phyloP scores from a whole-genome alignment of 495 filamentous ascomycete species.

The Penicillium crystallinum region DNA sequence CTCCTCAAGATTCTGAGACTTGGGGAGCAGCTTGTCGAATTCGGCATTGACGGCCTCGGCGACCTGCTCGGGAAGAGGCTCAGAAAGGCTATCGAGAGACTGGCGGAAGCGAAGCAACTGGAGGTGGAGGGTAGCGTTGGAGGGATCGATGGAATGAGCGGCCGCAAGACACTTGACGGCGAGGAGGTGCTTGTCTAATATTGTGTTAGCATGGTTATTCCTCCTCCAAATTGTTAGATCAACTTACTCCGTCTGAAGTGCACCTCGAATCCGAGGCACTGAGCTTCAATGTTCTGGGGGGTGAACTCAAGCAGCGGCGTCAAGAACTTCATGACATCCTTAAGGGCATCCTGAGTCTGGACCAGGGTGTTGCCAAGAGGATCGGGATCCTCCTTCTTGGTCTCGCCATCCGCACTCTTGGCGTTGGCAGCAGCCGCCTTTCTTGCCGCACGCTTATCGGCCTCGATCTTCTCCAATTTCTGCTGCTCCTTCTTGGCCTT shows the following conservation, averaged over 20 bases:
- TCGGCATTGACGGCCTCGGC: slow-evolving; percentile 61
- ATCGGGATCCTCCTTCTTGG: slow-evolving; percentile 81
- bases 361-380: slow-evolving; percentile 74
- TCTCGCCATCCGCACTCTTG: slow-evolving; percentile 48
- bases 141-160: slow-evolving; percentile 60
- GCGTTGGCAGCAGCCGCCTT: slow-evolving; percentile 44
- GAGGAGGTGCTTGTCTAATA: slow-evolving; percentile 70
- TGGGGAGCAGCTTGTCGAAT: slow-evolving; percentile 56
- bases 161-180: slow-evolving; percentile 82
- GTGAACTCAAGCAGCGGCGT: slow-evolving; percentile 71
- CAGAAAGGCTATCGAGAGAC: slow-evolving; percentile 49
- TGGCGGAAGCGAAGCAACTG: slow-evolving; percentile 67
- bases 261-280: slow-evolving; percentile 86
- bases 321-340: slow-evolving; percentile 84
- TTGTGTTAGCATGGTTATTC: slow-evolving; percentile 12
- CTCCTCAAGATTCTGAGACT: slow-evolving; percentile 51
- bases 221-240: not conserved
- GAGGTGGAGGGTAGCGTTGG: slow-evolving; percentile 72
- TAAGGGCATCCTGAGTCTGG: slow-evolving; percentile 73
- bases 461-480: slow-evolving; percentile 74
- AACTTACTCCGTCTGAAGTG: slow-evolving; percentile 70
- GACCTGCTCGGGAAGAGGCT: slow-evolving; percentile 54
- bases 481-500: slow-evolving; percentile 92
- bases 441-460: slow-evolving; percentile 64
- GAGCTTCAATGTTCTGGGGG: slow-evolving; percentile 75